Percentiles rank a stretch among this genome's conserved stretches.
phyloP scores from a whole-genome alignment of 2,329 filamentous ascomycete genomes.

The Ophiostoma pallidulum region DNA sequence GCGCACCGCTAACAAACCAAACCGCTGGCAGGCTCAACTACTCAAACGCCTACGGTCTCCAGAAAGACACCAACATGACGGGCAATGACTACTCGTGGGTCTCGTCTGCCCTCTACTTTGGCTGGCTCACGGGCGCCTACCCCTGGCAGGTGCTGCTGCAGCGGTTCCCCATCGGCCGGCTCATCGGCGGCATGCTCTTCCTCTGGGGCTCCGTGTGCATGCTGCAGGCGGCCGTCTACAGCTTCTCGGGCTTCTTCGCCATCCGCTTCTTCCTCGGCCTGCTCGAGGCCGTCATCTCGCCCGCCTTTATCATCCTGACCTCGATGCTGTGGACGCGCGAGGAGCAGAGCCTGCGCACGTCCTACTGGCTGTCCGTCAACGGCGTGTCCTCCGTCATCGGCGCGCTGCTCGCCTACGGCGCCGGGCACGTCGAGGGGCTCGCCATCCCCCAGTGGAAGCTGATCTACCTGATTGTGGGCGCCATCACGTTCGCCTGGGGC shows the following conservation, averaged over 20 bases:
- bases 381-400: slow-evolving; percentile 23
- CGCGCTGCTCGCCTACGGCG: slow-evolving; percentile 23
- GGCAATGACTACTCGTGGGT: slow-evolving; percentile 36
- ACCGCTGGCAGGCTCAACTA: slow-evolving; percentile 23
- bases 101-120: slow-evolving; percentile 34
- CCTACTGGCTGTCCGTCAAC: slow-evolving; percentile 26
- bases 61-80: slow-evolving; percentile 30
- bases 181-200: slow-evolving; percentile 36
- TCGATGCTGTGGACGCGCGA: slow-evolving; percentile 29
- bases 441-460: slow-evolving; percentile 23
- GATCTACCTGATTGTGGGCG: slow-evolving; percentile 18
- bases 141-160: slow-evolving; percentile 33
- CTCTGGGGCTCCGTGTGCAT: slow-evolving; percentile 25
- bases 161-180: slow-evolving; percentile 31
- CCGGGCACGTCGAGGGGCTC: slow-evolving; percentile 17
- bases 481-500: slow-evolving; percentile 16
- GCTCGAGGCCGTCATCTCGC: slow-evolving; percentile 32
- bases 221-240: slow-evolving; percentile 25
- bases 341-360: slow-evolving; percentile 29
- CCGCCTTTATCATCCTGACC: slow-evolving; percentile 29
- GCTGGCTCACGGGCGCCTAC: slow-evolving; percentile 31
- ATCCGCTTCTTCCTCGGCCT: slow-evolving; percentile 31
- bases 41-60: slow-evolving; percentile 33
- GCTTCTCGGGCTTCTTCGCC: slow-evolving; percentile 27
- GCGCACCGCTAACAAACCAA: neutral